Base-by-base conservation (phyloP, 495 filamentous ascomycete species). In the Elasticomyces elasticus region DNA sequence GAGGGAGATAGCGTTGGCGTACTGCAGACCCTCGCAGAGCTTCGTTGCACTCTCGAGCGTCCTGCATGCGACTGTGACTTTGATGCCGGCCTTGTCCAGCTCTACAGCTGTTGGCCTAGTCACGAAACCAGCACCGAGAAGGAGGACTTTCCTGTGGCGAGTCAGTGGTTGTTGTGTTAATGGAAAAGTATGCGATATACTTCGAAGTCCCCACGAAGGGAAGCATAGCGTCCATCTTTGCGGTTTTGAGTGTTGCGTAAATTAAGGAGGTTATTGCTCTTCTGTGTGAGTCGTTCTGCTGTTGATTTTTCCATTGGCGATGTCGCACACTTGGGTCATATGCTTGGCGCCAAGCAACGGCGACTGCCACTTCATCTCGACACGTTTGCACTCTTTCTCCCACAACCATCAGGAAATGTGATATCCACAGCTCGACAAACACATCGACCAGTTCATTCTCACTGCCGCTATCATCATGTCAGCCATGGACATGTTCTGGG, bases 11-110 rank as follows among this genome's bases (percentile, higher is more conserved):
- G 87, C 76, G 55, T 69, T 74, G 51, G 87, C 77, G 61, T 85
- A 76, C 67, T 81, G 75, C 63, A 95, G 75, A 42, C 83, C 86
- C 42, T 71, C 76, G 30, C 78, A 77, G 43, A 98, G 83, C 60
- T 78, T 79, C 76, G 89, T 66, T 49, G 92, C 89, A 33, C 66
- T 79, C 52, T 84, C 78, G 17, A 94, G 76, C 26, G 86, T 95
- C 67, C 92, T 75, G 79, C 90, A 96, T 54, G 92, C 90, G 24
- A 58, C 52, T 40, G 60, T 63, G 9, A 65, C 58, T 26, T 33
- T 17, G 28, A 64, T 54, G 19, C 62, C 55, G n/a, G 52, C 55
- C 26, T 59, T 62, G 49, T 51, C 52, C 13, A 59, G 54, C 24
- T 62, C 55, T 17, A 59, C 51, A 5, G 52, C 58, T 5, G 58